Conservation (phyloP, 371 early-diverging fungal species). For the Blastocladiella emersonii region DNA sequence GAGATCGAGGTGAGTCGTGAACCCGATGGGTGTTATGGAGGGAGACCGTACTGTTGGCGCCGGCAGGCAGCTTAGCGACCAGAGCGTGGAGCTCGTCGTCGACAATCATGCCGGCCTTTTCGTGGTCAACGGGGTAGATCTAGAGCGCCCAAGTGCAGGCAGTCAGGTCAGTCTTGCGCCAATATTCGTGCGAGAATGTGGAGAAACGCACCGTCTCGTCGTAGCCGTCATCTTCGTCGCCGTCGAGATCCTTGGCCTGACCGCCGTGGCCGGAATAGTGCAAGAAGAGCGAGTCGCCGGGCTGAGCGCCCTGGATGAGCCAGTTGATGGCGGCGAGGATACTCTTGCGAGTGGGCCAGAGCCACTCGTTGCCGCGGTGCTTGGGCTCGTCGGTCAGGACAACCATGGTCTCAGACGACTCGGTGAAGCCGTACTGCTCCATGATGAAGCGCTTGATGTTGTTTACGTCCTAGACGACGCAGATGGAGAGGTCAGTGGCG, state of each 20-base stretch:
- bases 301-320: slow-evolving; percentile 62
- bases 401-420: slow-evolving; percentile 42
- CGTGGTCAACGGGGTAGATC: slow-evolving; percentile 74
- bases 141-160: no score
- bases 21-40: no score
- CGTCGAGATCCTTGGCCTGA: slow-evolving; percentile 41
- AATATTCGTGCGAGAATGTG: no score
- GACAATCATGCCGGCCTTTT: slow-evolving; percentile 55
- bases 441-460: slow-evolving; percentile 10
- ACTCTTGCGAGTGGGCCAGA: slow-evolving; percentile 57
- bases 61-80: slow-evolving; percentile 70
- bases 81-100: slow-evolving; percentile 78
- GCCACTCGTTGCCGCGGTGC: slow-evolving; percentile 20
- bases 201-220: no score
- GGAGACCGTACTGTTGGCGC: slow-evolving; percentile 50
- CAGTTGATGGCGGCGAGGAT: slow-evolving; percentile 77
- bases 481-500: no score
- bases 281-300: slow-evolving; percentile 74
- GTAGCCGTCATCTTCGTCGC: slow-evolving; percentile 71
- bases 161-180: no score
- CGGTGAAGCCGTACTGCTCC: slow-evolving; percentile 8
- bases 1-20: no score
- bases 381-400: slow-evolving; percentile 78
- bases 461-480: no score
- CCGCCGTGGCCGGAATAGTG: slow-evolving; percentile 80